These are phyloP conservation scores for Hericium erinaceus DNA, from an alignment of 768 basidiomycete genomes.

Conservation along the genomic window DNA sequence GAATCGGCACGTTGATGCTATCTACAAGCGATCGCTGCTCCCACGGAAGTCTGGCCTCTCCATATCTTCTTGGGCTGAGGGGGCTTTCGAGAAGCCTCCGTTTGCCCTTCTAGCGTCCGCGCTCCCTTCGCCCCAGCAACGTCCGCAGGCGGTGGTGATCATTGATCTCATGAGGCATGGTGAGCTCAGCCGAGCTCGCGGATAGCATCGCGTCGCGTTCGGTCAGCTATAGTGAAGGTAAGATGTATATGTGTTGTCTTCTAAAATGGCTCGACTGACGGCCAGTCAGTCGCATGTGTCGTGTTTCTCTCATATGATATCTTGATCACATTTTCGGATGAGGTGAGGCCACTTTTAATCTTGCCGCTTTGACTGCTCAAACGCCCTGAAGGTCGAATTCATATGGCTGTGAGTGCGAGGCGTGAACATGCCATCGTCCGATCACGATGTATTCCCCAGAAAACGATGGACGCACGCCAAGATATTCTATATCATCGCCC, in stretches of 20 bases:
- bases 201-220: not conserved
- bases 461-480: constrained; percentile 11
- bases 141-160: not conserved
- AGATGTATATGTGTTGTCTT: not conserved
- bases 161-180: not conserved
- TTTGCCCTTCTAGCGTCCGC: not conserved
- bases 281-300: constrained; percentile 6
- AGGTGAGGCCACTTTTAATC: constrained; percentile 4
- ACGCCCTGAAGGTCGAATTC: constrained; percentile 11
- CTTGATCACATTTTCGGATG: constrained; percentile 12
- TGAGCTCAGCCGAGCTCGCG: not conserved
- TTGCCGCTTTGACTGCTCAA: not conserved
- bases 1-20: not conserved
- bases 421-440: not conserved
- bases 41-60: not conserved
- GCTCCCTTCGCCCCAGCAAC: not conserved
- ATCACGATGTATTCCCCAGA: not conserved
- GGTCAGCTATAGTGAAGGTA: not conserved
- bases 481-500: not conserved
- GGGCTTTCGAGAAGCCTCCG: not conserved
- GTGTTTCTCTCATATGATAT: constrained; percentile 12
- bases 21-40: not conserved
- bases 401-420: constrained; percentile 17
- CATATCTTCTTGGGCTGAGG: not conserved
- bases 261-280: not conserved